Base-by-base conservation (phyloP, 768 basidiomycete species). In the Lyophyllum semitale region DNA sequence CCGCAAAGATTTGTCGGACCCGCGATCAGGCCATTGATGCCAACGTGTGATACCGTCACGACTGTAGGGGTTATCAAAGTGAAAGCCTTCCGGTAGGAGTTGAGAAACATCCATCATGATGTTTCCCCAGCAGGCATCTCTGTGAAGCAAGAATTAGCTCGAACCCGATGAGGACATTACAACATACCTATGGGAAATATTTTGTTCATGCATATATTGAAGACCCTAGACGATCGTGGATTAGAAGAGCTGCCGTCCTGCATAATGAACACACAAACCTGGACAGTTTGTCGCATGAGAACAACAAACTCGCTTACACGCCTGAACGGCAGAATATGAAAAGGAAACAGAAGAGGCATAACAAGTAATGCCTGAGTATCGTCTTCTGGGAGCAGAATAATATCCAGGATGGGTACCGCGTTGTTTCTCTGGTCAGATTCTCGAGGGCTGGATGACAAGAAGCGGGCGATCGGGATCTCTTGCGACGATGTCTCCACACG, bases 221-320 rank as follows among this genome's bases (percentile, higher is more conserved):
- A 60, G 41, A 8, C 42, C 44, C 60, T 58, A n/a, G n/a, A n/a
- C 29, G n/a, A 3, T 18, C 18, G 32, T 27, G 2, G 5, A 12
- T 3, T n/a, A 20, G 48, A 32, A 8, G 18, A 7, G 23, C 33
- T n/a, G 8, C 33, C 17, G 8, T 23, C 9, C 26, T n/a, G 8
- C 12, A 32, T 12, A 13, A 18, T 15, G 17, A 38, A 18, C 20
- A 4, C 33, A 25, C 48, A 41, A 9, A 58, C 60, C 54, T 62
- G 45, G 38, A 58, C 35, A 23, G 51, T 33, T 42, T 62, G 60
- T 20, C 48, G 15, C 5, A 58, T 26, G 13, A 51, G 49, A 40
- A 59, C 60, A 41, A 47, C 48, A 11, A 62, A 33, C 42, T 62
- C 60, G 2, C 57, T 54, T 4, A 59, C 48, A 37, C 33, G 50